phyloP scores from a whole-genome alignment of 805 yeast species.

The Torulaspora quercuum region DNA sequence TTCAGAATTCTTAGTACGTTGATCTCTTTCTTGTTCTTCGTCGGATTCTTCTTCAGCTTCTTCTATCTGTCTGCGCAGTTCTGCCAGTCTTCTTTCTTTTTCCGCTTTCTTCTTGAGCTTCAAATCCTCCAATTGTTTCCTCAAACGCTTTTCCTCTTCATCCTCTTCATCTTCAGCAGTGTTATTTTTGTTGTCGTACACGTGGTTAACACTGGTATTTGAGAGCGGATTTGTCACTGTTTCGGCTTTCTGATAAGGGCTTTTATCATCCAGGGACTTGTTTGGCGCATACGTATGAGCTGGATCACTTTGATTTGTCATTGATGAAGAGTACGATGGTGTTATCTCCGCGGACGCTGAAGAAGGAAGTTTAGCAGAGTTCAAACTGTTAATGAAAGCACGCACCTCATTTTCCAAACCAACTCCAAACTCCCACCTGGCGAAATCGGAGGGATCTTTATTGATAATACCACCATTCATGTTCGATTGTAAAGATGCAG shows the following conservation, averaged over 20 bases:
- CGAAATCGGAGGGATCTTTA: slow-evolving; percentile 49
- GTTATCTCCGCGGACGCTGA: too few species aligned
- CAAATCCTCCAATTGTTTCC: slow-evolving; percentile 38
- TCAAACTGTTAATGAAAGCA: slow-evolving; percentile 56
- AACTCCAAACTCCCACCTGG: slow-evolving; percentile 78
- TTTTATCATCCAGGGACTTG: neutral
- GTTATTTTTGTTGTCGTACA: too few species aligned
- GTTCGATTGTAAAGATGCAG: slow-evolving; percentile 39
- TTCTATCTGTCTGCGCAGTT: slow-evolving; percentile 57
- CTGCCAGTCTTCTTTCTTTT: slow-evolving; percentile 56
- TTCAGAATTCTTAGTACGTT: slow-evolving; percentile 13
- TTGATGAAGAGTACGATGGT: too few species aligned
- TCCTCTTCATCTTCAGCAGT: slow-evolving; percentile 37
- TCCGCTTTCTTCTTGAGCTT: slow-evolving; percentile 51
- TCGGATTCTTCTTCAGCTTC: slow-evolving; percentile 47
- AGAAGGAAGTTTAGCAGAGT: neutral
- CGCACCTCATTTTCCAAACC: slow-evolving; percentile 71
- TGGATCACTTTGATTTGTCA: too few species aligned
- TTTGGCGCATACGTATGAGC: too few species aligned
- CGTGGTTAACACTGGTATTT: too few species aligned
- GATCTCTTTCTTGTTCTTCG: slow-evolving; percentile 33
- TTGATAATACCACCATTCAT: slow-evolving; percentile 25
- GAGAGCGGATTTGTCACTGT: neutral
- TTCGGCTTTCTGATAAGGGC: neutral
- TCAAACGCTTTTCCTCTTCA: slow-evolving; percentile 44